These are phyloP conservation scores for Globisporangium spiculum DNA, from an alignment of 352 stramenopile genomes.

Conservation along the genomic window DNA sequence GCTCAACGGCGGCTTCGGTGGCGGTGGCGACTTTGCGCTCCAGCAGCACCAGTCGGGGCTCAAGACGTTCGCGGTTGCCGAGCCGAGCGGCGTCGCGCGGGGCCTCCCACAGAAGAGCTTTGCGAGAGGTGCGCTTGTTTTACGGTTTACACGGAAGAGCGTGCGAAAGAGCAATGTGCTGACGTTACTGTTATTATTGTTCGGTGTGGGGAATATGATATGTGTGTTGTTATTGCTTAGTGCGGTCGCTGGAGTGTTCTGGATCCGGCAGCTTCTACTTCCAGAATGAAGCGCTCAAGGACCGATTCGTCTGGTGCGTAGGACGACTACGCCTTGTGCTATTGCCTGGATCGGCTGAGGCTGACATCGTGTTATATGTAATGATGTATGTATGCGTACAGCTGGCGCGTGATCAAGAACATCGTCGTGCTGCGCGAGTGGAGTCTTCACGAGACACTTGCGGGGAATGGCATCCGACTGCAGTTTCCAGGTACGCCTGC, in stretches of 20 bases:
- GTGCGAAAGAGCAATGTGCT: not conserved
- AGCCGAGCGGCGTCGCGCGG: constrained; percentile 18
- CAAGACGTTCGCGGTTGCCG: constrained; percentile 18
- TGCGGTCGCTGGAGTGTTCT: constrained; percentile 61
- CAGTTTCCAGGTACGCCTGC: constrained; percentile 41
- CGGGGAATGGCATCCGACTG: constrained; percentile 51
- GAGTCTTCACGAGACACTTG: constrained; percentile 61
- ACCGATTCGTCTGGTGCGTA: constrained; percentile 61
- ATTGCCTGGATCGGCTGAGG: not conserved
- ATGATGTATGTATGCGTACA: constrained; percentile 12
- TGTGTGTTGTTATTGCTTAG: constrained; percentile 19
- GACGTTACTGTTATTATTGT: not conserved
- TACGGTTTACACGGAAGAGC: constrained; percentile 1
- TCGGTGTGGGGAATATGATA: not conserved
- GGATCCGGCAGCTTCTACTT: constrained; percentile 75
- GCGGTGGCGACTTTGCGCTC: constrained; percentile 15
- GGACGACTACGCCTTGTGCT: not conserved
- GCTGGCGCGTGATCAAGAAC: constrained; percentile 74
- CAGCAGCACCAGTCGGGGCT: constrained; percentile 3
- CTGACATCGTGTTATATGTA: not conserved
- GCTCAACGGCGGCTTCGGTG: constrained; percentile 12
- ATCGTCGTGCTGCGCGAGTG: constrained; percentile 68
- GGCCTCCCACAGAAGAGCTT: constrained; percentile 56
- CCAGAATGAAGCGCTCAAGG: constrained; percentile 57
- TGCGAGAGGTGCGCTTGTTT: constrained; percentile 34